Conservation (phyloP, 2,329 filamentous ascomycete species). For the Talaromyces sp. region DNA sequence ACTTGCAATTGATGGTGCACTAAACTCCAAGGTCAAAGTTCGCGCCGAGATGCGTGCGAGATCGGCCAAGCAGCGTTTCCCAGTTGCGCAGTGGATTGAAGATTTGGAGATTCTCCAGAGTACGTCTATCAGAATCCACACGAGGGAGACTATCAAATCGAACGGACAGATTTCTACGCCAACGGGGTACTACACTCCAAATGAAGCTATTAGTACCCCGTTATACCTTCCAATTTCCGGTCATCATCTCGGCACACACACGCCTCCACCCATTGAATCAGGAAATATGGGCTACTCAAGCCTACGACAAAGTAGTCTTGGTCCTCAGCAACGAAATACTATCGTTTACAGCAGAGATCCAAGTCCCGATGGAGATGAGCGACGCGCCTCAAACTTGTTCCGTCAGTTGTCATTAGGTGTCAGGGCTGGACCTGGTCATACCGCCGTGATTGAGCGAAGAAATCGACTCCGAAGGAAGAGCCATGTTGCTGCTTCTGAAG, state of each 20-base stretch:
- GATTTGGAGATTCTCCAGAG: constrained; percentile 61
- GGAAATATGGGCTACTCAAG: constrained; percentile 29
- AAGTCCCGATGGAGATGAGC: constrained; percentile 30
- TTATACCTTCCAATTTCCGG: constrained; percentile 25
- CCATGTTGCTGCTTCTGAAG: constrained; percentile 10
- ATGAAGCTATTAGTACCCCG: constrained; percentile 34
- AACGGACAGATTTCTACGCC: constrained; percentile 34
- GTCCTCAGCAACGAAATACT: constrained; percentile 38
- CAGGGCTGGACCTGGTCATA: constrained; percentile 39
- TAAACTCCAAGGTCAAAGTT: constrained; percentile 55
- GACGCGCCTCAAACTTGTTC: constrained; percentile 31
- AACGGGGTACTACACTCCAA: constrained; percentile 44
- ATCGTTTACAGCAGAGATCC: constrained; percentile 39
- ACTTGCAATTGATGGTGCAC: constrained; percentile 58
- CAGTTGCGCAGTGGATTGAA: constrained; percentile 64
- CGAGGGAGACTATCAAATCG: constrained; percentile 39
- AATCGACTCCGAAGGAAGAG: constrained; percentile 15
- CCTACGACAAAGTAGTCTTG: constrained; percentile 31
- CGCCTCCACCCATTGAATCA: constrained; percentile 33
- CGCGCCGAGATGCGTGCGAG: constrained; percentile 62
- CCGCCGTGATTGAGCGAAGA: constrained; percentile 17
- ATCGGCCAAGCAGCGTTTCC: constrained; percentile 63
- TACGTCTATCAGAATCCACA: constrained; percentile 57
- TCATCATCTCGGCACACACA: constrained; percentile 31
- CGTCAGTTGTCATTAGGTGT: constrained; percentile 40